Base-by-base conservation (phyloP, 495 filamentous ascomycete genomes). In the Hyaloscypha finlandica region DNA sequence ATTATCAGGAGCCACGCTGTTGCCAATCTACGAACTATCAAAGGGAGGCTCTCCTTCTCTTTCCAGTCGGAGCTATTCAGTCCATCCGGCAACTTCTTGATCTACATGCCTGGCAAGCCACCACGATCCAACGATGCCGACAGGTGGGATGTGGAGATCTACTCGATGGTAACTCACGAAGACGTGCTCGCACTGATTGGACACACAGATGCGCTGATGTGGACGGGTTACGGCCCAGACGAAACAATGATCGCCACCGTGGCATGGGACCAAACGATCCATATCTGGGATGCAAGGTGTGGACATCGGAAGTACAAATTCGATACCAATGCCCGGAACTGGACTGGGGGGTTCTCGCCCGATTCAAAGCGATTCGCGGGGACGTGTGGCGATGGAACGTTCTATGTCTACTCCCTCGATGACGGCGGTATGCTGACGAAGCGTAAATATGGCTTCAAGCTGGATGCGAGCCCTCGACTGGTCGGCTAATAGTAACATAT, bases 161-260 rank as follows among this genome's bases (percentile, higher is more conserved):
- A 53, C 74, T 68, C 61, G 53, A 73, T 67, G 37, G 64, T 16
- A 6, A 69, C 60, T 9, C 19, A 62, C n/a, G 60, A 57, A 59
- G 19, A 73, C 8, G 32, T 25, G 8, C 63, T 74, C 19, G 61
- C 66, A 0, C 16, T 48, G 42, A 19, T 19, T 4, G 77, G 74
- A 57, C 78, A 80, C 64, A 74, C 69, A 8, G 75, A 80, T 67
- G 63, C 65, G 0, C 73, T 78, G 32, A 74, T 74, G 70, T 77
- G 73, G 75, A 61, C 70, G 2, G 70, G 68, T 48, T 76, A 74
- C 55, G 73, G 62, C 58, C 69, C 73, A n/a, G 65, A 78, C 64
- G 67, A 72, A 39, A 65, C 60, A 20, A 35, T 70, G 63, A 74
- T 77, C 57, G 76, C 69, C 16, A 76, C 69, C 16, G 73, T 74